These are phyloP conservation scores for Phytophthora gonapodyides DNA, from an alignment of 352 stramenopile species.

Conservation along the genomic window DNA sequence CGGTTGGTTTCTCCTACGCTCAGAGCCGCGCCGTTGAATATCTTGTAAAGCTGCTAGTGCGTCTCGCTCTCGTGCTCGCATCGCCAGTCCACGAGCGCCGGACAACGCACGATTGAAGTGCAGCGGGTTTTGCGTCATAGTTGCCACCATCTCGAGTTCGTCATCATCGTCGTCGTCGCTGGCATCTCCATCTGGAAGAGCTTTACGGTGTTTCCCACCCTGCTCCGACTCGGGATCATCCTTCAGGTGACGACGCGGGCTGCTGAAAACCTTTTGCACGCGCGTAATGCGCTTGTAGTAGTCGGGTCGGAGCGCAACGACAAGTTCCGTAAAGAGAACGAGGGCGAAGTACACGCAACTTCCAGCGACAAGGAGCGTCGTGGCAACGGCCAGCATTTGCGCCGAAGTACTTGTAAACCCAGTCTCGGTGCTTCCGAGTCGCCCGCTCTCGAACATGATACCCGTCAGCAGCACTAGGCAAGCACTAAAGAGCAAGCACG, in stretches of 20 bases:
- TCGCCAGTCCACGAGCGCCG: conserved; percentile 35
- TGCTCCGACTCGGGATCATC: conserved; percentile 17
- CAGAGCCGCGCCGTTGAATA: conserved; percentile 51
- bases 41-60: conserved; percentile 55
- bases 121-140: conserved; percentile 69
- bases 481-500: conserved; percentile 70
- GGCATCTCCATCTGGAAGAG: conserved; percentile 4
- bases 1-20: conserved; percentile 25
- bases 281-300: conserved; percentile 67
- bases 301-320: conserved; percentile 64
- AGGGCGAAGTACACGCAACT: conserved; percentile 67
- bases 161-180: conserved; percentile 51
- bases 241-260: conserved; percentile 21
- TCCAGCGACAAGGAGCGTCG: conserved; percentile 56
- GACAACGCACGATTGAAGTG: conserved; percentile 54
- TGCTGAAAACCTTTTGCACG: conserved; percentile 67
- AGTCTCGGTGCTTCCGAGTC: conserved; percentile 46
- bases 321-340: conserved; percentile 66
- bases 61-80: conserved; percentile 52
- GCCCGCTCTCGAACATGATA: conserved; percentile 72
- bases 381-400: conserved; percentile 53
- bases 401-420: conserved; percentile 53
- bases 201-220: conserved; percentile 9
- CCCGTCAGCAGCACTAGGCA: conserved; percentile 65
- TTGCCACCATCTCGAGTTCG: conserved; percentile 66